Percentiles rank a stretch among this genome's conserved stretches.
Conservation (phyloP, 2,329 filamentous ascomycete species). For the Fusarium coicis region DNA sequence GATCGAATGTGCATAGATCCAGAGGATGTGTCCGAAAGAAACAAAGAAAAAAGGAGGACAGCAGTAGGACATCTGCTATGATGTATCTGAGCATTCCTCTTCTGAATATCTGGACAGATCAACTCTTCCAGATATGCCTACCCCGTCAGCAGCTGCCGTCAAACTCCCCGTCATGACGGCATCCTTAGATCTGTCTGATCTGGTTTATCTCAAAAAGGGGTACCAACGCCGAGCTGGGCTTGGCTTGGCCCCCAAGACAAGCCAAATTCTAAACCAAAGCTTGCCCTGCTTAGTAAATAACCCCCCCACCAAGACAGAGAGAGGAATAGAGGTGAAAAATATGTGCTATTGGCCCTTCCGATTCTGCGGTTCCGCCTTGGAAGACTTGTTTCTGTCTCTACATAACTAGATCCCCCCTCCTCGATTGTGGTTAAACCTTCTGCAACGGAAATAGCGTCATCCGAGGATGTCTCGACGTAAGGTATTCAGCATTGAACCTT, state of each 20-base stretch:
- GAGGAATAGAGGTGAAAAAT: neutral
- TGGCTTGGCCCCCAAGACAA: constrained; percentile 10
- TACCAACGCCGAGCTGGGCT: constrained; percentile 12
- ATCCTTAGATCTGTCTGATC: constrained; percentile 36
- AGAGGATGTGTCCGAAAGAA: neutral
- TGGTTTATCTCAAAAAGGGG: constrained; percentile 29
- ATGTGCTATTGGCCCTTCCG: neutral
- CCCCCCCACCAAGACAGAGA: neutral
- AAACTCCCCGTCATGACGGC: constrained; percentile 39
- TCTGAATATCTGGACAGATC: neutral
- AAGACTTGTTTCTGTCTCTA: constrained; percentile 4
- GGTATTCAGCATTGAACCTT: constrained; percentile 2
- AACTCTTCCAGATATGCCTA: neutral
- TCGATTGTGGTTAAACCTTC: constrained; percentile 4
- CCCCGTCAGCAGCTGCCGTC: constrained; percentile 1
- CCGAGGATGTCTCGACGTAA: constrained; percentile 6
- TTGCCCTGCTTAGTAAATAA: neutral
- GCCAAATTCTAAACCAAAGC: constrained; percentile 3
- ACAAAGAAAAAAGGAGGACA: neutral
- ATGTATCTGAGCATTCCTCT: neutral
- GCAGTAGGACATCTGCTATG: neutral
- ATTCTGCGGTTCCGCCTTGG: constrained; percentile 36
- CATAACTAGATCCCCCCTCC: neutral
- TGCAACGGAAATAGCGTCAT: constrained; percentile 37
- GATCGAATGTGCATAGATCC: neutral